Conservation (phyloP, 108 stramenopile genomes). For the Cyclotella choctawhatcheeana region DNA sequence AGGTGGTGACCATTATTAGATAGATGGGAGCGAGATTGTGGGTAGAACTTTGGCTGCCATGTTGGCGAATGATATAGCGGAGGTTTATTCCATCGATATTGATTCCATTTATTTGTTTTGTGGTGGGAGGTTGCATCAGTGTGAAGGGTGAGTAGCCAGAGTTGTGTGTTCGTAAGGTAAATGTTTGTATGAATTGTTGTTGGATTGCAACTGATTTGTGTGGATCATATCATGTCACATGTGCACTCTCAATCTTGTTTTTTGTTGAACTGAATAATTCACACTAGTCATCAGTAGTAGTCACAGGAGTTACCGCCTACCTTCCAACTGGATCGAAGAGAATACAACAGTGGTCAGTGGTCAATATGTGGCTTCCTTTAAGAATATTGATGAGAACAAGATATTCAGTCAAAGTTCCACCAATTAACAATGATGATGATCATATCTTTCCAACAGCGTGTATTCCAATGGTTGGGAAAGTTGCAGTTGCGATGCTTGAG, state of each 20-base stretch:
- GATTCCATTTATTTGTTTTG: conserved; percentile 89
- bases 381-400: conserved; percentile 94
- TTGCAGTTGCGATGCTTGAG: conserved; percentile 91
- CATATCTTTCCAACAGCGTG: conserved; percentile 40
- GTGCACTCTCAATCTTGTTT: too few relatives aligned
- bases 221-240: too few relatives aligned
- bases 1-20: conserved; percentile 91
- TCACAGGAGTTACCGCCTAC: conserved; percentile 92
- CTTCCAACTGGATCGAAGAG: conserved; percentile 90
- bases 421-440: too few relatives aligned
- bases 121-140: conserved; percentile 68
- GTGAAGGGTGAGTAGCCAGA: conserved; percentile 78
- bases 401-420: conserved; percentile 22
- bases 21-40: conserved; percentile 95
- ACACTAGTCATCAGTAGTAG: conserved; percentile 80
- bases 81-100: conserved; percentile 94
- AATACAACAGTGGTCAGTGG: conserved; percentile 94
- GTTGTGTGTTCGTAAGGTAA: conserved; percentile 85
- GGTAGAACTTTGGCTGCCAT: conserved; percentile 97
- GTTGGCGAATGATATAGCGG: conserved; percentile 96
- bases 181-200: too few relatives aligned
- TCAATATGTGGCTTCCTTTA: conserved; percentile 95
- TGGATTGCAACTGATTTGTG: too few relatives aligned
- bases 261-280: not conserved
- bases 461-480: conserved; percentile 95